Evolutionary conservation across 768 basidiomycete species (phyloP), one percentile per base, ranked within the genome.

Genomic region (Russula ochroleuca): DNA sequence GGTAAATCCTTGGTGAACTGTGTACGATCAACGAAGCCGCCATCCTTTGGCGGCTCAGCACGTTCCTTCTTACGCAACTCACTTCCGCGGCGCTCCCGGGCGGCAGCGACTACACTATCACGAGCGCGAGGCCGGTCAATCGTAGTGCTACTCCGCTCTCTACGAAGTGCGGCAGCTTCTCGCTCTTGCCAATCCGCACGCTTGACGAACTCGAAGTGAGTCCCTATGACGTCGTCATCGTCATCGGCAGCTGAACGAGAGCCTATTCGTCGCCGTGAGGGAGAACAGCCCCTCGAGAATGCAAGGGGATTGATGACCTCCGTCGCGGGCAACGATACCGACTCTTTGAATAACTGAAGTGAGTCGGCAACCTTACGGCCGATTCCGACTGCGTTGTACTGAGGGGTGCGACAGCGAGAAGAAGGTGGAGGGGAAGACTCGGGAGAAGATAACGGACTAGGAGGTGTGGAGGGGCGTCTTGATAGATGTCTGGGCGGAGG

Each of bases 181-280:
- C 87, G 83, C 72, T 90, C 89, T 1, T 87, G 88, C 91, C 91
- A 92, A 67, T 89, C 90, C 17, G 91, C 85, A 48, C 90, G 83
- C 72, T 90, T 91, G 52, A 92, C 88, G 69, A 90, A 91, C 77
- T 91, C 83, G 70, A 85, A 91, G 70, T 85, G 81, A 28, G 28
- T 28, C 65, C 87, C 82, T 28, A 83, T 81, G 49, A 89, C 84
- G 63, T 83, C 81, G 33, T 78, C 76, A 37, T 77, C 76, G 43
- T 82, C 77, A 51, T 67, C 66, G 10, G 15, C 52, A 37, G 77
- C 74, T 4, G 38, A 6, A 33, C 72, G 74, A 8, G 75, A 71
- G 31, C 73, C 72, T 40, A 72, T 70, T 60, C 73, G 72, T 54
- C 73, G 75, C 31, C 72, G 74, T 33, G 72, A 62, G 14, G 72